Percentiles rank a stretch among this genome's conserved stretches.
Conservation (phyloP, 2,329 filamentous ascomycete species). For the Nigrospora oryzae region DNA sequence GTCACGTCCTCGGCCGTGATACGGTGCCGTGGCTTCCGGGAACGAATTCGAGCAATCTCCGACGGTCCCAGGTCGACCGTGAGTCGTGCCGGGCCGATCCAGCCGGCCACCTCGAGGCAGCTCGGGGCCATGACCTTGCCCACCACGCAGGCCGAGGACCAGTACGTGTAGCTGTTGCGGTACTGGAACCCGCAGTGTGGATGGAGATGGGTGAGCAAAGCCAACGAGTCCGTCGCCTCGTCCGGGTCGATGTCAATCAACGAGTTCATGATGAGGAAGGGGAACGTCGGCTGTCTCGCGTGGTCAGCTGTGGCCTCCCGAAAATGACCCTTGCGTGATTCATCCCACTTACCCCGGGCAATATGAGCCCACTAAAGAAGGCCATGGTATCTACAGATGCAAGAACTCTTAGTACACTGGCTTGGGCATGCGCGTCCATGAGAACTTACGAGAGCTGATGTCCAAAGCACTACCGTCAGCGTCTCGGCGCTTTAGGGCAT, state of each 20-base stretch:
- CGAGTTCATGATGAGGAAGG: constrained; percentile 72
- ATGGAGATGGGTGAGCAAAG: constrained; percentile 59
- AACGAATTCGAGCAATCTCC: constrained; percentile 62
- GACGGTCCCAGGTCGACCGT: constrained; percentile 58
- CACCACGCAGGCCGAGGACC: constrained; percentile 63
- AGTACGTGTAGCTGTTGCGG: constrained; percentile 66
- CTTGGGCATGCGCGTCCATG: neutral
- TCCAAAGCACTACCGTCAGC: constrained; percentile 48
- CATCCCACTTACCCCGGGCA: constrained; percentile 53
- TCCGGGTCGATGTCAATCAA: constrained; percentile 69
- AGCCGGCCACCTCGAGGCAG: constrained; percentile 62
- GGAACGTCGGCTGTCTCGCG: constrained; percentile 43
- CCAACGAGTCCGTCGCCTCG: constrained; percentile 54
- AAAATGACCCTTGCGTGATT: neutral
- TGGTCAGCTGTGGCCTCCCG: no score
- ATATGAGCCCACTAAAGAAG: constrained; percentile 66
- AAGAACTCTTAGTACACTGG: no score
- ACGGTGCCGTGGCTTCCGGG: constrained; percentile 46
- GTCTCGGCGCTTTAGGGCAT: constrained; percentile 52
- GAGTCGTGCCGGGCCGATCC: constrained; percentile 65
- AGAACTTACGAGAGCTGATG: constrained; percentile 47
- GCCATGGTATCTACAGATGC: constrained; percentile 46
- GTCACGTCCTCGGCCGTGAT: constrained; percentile 52
- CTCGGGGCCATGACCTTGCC: constrained; percentile 69
- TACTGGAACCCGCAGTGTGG: constrained; percentile 70